phyloP scores from a whole-genome alignment of 345 rosid genomes.

The Hibiscus tridactylites region DNA sequence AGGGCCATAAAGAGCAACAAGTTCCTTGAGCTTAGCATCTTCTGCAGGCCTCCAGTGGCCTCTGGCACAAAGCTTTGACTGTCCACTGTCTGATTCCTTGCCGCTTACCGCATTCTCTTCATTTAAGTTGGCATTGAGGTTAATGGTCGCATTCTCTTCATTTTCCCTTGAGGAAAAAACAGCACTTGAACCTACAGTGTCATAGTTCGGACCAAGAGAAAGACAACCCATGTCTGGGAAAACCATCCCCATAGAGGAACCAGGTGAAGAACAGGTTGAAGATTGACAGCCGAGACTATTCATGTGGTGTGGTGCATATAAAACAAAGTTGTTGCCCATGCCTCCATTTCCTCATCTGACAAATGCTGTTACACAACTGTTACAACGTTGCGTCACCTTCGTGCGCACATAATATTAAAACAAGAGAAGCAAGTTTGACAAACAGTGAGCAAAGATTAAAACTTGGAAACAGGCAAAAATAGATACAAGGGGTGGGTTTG shows the following conservation, averaged over 20 bases:
- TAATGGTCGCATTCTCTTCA: conserved; percentile 7
- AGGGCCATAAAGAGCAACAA: conserved; percentile 87
- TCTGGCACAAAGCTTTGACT: conserved; percentile 74
- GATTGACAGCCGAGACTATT: conserved; percentile 10
- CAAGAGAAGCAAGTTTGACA: conserved; percentile 2
- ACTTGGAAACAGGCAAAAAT: conserved; percentile 4
- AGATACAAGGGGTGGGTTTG: no score
- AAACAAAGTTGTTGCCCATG: conserved; percentile 19
- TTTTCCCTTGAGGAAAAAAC: conserved; percentile 18
- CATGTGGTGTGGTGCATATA: conserved; percentile 18
- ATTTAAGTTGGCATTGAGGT: conserved; percentile 20
- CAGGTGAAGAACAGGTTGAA: conserved; percentile 5
- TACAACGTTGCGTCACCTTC: conserved; percentile 27
- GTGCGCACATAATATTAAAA: background rate
- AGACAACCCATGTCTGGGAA: conserved; percentile 41
- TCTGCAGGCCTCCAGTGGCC: conserved; percentile 99
- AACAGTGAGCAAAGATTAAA: background rate
- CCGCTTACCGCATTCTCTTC: conserved; percentile 22
- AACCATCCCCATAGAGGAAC: conserved; percentile 21
- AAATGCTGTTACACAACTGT: conserved; percentile 40
- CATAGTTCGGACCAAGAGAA: conserved; percentile 29
- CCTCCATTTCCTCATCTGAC: conserved; percentile 31
- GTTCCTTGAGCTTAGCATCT: conserved; percentile 85
- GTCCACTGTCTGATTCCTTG: conserved; percentile 47
- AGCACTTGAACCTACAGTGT: background rate